A percentile compares a stretch with the other conserved stretches of the same genome.
Evolutionary conservation across 108 stramenopile genomes (phyloP).

Genomic region (Asterionellopsis glacialis): DNA sequence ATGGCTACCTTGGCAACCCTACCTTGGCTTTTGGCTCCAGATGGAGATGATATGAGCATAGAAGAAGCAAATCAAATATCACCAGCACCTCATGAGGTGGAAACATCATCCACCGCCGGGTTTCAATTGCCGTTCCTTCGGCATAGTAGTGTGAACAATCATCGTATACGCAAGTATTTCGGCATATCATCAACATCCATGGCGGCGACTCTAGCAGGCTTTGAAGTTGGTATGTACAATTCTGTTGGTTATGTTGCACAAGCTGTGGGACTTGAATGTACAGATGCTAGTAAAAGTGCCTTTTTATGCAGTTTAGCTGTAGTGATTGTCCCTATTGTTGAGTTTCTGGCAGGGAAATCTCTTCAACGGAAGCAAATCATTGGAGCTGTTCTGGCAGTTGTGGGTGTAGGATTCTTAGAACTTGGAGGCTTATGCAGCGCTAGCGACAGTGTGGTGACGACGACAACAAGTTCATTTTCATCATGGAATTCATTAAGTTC

Average conservation of each 20-base stretch:
- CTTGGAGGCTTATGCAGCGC: slow-evolving; percentile 33
- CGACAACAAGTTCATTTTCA: neutral
- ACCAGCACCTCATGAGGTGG: neutral
- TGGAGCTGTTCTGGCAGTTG: slow-evolving; percentile 66
- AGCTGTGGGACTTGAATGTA: slow-evolving; percentile 81
- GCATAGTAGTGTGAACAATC: neutral
- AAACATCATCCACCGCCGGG: neutral
- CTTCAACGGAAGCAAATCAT: slow-evolving; percentile 39
- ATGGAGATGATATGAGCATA: too few species aligned
- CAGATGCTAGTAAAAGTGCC: slow-evolving; percentile 76
- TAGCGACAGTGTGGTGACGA: neutral
- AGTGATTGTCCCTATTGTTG: slow-evolving; percentile 86
- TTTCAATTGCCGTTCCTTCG: neutral
- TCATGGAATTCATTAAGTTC: slow-evolving; percentile 10
- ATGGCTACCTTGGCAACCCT: slow-evolving; percentile 60
- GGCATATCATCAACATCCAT: slow-evolving; percentile 19
- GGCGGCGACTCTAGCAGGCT: slow-evolving; percentile 50
- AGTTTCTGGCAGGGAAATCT: slow-evolving; percentile 52
- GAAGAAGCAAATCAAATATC: neutral
- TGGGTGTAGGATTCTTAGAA: slow-evolving; percentile 82
- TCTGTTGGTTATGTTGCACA: slow-evolving; percentile 86
- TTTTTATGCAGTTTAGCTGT: slow-evolving; percentile 92
- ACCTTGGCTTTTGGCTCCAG: slow-evolving; percentile 52
- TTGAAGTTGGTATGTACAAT: slow-evolving; percentile 86
- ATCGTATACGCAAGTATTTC: neutral